A percentile compares a stretch with the other conserved stretches of the same genome.
Conservation (phyloP, 2,329 filamentous ascomycete genomes). For the Venturiaceae sp. region DNA sequence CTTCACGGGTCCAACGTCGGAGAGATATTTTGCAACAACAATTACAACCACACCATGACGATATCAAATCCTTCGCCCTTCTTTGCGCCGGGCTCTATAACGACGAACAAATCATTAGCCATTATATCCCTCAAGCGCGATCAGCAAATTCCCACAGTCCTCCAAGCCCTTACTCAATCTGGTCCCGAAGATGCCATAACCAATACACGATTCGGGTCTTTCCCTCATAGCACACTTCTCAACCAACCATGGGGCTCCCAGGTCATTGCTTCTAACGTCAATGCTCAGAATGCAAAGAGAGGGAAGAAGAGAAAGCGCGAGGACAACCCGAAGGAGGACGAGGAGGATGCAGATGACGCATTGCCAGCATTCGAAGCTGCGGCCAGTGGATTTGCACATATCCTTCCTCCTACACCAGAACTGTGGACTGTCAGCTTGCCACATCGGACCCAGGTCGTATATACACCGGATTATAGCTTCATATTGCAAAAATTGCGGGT, state of each 20-base stretch:
- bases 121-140: conserved; percentile 86
- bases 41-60: not conserved
- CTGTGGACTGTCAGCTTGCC: conserved; percentile 73
- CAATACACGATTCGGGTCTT: conserved; percentile 88
- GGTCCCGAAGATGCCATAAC: conserved; percentile 40
- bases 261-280: conserved; percentile 77
- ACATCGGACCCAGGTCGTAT: conserved; percentile 77
- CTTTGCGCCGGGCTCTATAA: conserved; percentile 55
- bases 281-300: conserved; percentile 61
- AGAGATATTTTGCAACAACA: not conserved
- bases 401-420: conserved; percentile 71
- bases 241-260: conserved; percentile 84
- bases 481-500: conserved; percentile 68
- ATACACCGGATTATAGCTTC: conserved; percentile 80
- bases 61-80: conserved; percentile 55
- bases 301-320: conserved; percentile 37
- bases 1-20: no score
- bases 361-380: conserved; percentile 7
- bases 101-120: conserved; percentile 59
- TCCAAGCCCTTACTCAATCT: conserved; percentile 21
- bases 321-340: conserved; percentile 16
- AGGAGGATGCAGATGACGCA: conserved; percentile 21
- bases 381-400: conserved; percentile 58
- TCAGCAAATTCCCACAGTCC: conserved; percentile 64
- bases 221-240: conserved; percentile 44